phyloP scores from a whole-genome alignment of 2,329 filamentous ascomycete species.

The Pseudocercospora ulei region DNA sequence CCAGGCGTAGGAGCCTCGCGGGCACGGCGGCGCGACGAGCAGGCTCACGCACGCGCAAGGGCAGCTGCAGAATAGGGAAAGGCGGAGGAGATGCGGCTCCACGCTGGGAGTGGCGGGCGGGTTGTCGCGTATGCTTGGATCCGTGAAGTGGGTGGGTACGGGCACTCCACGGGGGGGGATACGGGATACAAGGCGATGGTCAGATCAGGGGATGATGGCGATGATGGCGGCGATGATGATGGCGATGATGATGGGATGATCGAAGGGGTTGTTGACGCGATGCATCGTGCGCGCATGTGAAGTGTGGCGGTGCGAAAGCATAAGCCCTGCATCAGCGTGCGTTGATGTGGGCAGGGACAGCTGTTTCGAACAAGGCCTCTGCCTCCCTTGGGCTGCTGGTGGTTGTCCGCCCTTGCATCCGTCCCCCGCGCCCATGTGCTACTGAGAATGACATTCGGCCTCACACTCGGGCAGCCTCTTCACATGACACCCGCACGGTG shows the following conservation, averaged over 20 bases:
- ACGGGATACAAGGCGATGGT: no score
- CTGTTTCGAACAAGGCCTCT: no score
- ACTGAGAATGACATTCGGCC: slow-evolving; percentile 4
- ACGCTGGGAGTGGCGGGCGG: not conserved
- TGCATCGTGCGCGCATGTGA: no score
- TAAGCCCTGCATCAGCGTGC: no score
- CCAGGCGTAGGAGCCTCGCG: slow-evolving; percentile 1
- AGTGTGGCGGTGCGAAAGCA: no score
- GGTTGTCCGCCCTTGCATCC: slow-evolving; percentile 1
- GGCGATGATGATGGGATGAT: no score
- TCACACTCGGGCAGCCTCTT: slow-evolving; percentile 6
- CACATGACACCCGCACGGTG: slow-evolving; percentile 3
- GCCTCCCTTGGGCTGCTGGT: no score
- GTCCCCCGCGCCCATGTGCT: slow-evolving; percentile 5
- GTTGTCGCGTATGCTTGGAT: not conserved
- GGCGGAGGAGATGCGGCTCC: not conserved
- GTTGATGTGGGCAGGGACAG: no score
- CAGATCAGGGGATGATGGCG: no score
- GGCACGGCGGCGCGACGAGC: not conserved
- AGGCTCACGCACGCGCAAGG: not conserved
- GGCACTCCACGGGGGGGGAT: not conserved
- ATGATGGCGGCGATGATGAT: no score
- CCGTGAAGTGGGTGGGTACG: not conserved
- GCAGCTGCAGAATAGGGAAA: slow-evolving; percentile 1
- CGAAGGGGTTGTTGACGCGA: no score